Evolutionary conservation across 2,329 filamentous ascomycete genomes (phyloP).

Genomic region (Simplicillium sp.): DNA sequence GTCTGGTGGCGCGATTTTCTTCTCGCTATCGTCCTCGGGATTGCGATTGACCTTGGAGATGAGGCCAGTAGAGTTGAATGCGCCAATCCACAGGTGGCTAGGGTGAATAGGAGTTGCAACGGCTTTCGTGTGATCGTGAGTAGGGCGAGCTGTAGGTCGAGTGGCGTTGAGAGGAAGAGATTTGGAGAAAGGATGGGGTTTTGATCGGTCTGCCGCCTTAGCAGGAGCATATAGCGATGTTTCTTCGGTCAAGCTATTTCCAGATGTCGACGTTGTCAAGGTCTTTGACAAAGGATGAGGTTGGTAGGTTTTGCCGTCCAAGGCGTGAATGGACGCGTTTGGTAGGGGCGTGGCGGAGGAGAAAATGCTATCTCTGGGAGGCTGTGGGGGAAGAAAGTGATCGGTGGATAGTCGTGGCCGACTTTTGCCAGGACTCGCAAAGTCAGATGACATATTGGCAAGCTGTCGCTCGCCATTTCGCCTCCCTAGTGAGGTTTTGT

Average conservation of each 20-base stretch:
- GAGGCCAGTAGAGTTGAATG: slow-evolving; percentile 89
- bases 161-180: slow-evolving; percentile 28
- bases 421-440: slow-evolving; percentile 48
- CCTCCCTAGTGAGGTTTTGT: slow-evolving; percentile 54
- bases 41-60: slow-evolving; percentile 91
- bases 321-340: slow-evolving; percentile 42
- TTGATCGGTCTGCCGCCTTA: slow-evolving; percentile 15
- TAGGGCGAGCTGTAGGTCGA: slow-evolving; percentile 19
- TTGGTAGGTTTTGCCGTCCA: slow-evolving; percentile 38
- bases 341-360: slow-evolving; percentile 40
- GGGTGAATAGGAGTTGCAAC: slow-evolving; percentile 36
- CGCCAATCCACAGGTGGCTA: slow-evolving; percentile 62
- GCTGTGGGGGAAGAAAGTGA: slow-evolving; percentile 58
- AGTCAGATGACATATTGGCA: slow-evolving; percentile 41
- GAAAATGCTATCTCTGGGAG: slow-evolving; percentile 55
- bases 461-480: slow-evolving; percentile 48
- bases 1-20: slow-evolving; percentile 71
- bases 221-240: slow-evolving; percentile 28
- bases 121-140: slow-evolving; percentile 18
- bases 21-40: slow-evolving; percentile 54
- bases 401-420: slow-evolving; percentile 72
- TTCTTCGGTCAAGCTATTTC: slow-evolving; percentile 60
- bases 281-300: slow-evolving; percentile 81
- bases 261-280: slow-evolving; percentile 78
- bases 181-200: slow-evolving; percentile 25